phyloP scores from a whole-genome alignment of 768 basidiomycete genomes.

The Panus rudis region DNA sequence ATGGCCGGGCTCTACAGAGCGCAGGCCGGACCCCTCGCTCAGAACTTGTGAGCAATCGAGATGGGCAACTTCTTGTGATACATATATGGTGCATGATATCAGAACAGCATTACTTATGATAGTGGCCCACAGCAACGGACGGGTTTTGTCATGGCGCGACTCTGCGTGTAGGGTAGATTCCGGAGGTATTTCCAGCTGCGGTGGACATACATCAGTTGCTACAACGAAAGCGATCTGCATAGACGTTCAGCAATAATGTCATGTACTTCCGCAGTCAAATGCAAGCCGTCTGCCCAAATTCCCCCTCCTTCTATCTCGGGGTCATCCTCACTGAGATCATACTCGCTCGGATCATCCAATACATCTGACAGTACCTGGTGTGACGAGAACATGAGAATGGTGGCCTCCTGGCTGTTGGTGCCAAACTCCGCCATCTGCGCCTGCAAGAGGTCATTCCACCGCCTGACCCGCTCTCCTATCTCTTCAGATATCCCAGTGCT shows the following conservation, averaged over 20 bases:
- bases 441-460: slow-evolving; percentile 28
- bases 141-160: no score
- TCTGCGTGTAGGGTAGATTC: no score
- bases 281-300: slow-evolving; percentile 34
- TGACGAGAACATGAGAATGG: slow-evolving; percentile 36
- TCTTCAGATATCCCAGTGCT: neutral
- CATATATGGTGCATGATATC: no score
- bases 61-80: no score
- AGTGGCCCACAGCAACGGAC: no score
- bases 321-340: slow-evolving; percentile 27
- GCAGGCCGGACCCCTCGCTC: no score
- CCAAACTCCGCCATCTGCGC: slow-evolving; percentile 19
- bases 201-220: no score
- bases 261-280: slow-evolving; percentile 29
- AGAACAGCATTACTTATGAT: no score
- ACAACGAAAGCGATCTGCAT: neutral
- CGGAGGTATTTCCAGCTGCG: no score
- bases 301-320: slow-evolving; percentile 20
- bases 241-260: slow-evolving; percentile 23
- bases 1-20: no score
- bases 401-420: slow-evolving; percentile 14
- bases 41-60: no score
- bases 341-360: slow-evolving; percentile 28
- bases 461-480: slow-evolving; percentile 13
- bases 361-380: slow-evolving; percentile 25